A percentile compares a stretch with the other conserved stretches of the same genome.
phyloP scores from a whole-genome alignment of 345 rosid genomes.

The Triadica sebifera region DNA sequence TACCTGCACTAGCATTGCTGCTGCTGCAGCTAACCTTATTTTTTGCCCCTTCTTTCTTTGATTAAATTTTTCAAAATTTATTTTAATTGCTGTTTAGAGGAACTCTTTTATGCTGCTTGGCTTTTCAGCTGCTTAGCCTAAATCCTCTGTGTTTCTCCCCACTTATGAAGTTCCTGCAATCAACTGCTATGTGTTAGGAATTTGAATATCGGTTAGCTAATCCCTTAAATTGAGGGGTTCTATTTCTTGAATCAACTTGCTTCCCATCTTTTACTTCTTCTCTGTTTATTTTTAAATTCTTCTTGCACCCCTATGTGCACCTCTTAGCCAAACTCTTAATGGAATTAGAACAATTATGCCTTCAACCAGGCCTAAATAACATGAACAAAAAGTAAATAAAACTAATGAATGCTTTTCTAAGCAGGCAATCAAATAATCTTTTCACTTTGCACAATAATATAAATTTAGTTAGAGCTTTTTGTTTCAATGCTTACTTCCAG shows the following conservation, averaged over 20 bases:
- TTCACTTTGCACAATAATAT: not conserved
- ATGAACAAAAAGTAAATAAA: not conserved
- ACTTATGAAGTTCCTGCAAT: no score
- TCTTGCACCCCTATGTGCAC: not conserved
- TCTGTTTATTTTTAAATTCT: not conserved
- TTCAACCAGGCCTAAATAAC: not conserved
- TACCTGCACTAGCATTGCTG: not conserved
- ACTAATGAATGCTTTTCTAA: not conserved
- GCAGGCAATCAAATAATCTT: not conserved
- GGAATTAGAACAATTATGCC: constrained; percentile 3
- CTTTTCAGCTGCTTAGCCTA: no score
- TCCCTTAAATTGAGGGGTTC: no score
- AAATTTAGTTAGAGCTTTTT: not conserved
- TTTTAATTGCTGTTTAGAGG: not conserved
- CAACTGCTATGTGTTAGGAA: no score
- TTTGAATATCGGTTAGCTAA: no score
- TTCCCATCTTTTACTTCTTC: not conserved
- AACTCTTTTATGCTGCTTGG: no score
- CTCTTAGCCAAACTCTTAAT: not conserved
- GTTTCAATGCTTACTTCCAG: not conserved
- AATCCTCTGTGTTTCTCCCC: no score
- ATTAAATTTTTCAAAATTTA: not conserved
- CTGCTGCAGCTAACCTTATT: not conserved
- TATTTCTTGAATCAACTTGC: not conserved
- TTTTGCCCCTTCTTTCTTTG: not conserved